Evolutionary conservation across 2,329 filamentous ascomycete genomes (phyloP).

Genomic region (Microascus cirrosus): DNA sequence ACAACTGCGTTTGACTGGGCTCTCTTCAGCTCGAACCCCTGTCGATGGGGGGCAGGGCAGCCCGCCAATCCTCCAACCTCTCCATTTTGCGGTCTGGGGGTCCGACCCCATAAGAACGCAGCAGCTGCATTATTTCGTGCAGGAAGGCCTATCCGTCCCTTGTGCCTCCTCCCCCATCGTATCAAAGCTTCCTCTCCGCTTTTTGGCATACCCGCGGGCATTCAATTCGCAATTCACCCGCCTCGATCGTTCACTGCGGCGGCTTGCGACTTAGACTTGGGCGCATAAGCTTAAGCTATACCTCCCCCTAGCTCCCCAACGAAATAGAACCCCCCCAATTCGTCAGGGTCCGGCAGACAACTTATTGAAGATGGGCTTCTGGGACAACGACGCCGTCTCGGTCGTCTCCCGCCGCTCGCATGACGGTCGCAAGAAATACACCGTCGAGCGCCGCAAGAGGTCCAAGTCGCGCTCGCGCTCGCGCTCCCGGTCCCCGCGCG

Average conservation of each 20-base stretch:
- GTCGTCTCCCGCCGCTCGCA: constrained; percentile 5
- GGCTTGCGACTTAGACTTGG: too few relatives aligned
- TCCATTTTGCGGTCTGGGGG: too few relatives aligned
- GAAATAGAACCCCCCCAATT: neutral
- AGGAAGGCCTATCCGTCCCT: neutral
- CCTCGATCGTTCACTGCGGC: too few relatives aligned
- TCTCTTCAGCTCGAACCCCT: too few relatives aligned
- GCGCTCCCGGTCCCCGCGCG: constrained; percentile 25
- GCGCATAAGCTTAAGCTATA: neutral
- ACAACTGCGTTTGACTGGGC: too few relatives aligned
- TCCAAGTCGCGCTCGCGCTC: constrained; percentile 24
- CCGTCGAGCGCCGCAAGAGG: constrained; percentile 14
- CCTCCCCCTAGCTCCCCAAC: neutral
- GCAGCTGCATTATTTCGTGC: neutral
- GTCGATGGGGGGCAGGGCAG: too few relatives aligned
- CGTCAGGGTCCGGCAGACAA: neutral
- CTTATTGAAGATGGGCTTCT: constrained; percentile 7
- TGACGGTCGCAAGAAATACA: constrained; percentile 2
- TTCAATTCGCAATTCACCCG: too few relatives aligned
- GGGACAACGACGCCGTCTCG: constrained; percentile 7
- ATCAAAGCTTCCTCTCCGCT: too few relatives aligned
- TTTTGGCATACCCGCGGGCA: too few relatives aligned
- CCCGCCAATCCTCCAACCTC: too few relatives aligned
- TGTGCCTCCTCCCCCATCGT: neutral
- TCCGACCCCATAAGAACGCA: too few relatives aligned